Evolutionary conservation across 1,139 yeast genomes (phyloP), one percentile per base, ranked within the genome.

Genomic region (Zygotorulaspora mrakii): DNA sequence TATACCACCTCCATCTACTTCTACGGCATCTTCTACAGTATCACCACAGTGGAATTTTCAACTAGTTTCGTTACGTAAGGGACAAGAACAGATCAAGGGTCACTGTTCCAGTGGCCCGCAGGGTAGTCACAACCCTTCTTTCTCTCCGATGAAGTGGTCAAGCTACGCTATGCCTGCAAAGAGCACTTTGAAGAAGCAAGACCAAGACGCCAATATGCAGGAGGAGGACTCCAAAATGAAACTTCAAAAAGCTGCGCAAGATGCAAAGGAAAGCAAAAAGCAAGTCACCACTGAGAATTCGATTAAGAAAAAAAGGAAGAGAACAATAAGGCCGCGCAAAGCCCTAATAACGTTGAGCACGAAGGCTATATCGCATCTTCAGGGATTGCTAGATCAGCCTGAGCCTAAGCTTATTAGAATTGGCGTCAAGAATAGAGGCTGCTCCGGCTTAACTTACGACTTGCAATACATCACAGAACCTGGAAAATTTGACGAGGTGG

Each of bases 401-500:
- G 77, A 78, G 33, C 97, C 97, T 17, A 80, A 91, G 65, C 70
- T 87, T 59, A 87, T 91, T 42, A 74, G 96, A 55, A 82, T 91
- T 14, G 95, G 97, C 4, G 97, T 94, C n/a, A 78, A 79, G 53
- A 91, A 91, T 64, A 74, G 96, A 64, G 98, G 98, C 2, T 91
- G 98, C 62, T 89, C 97, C 0, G 98, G 98, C 0, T 72, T 91
- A 47, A 82, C 95, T 0, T 91, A 91, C 64, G 83, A 88, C 62
- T 69, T 91, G 50, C 96, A 88, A 61, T 91, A 91, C 64, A 96
- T 91, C 33, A 77, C 79, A 31, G 73, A 77, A 60, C 91, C 96
- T 3, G 96, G 94, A 10, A 87, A 88, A 66, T 91, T 89, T 57
- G 98, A 91, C 63, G 98, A 91, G 65, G 72, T 82, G 46, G 86